Conservation (phyloP, 1,284 basidiomycete species). For the Ustilago loliicola region DNA sequence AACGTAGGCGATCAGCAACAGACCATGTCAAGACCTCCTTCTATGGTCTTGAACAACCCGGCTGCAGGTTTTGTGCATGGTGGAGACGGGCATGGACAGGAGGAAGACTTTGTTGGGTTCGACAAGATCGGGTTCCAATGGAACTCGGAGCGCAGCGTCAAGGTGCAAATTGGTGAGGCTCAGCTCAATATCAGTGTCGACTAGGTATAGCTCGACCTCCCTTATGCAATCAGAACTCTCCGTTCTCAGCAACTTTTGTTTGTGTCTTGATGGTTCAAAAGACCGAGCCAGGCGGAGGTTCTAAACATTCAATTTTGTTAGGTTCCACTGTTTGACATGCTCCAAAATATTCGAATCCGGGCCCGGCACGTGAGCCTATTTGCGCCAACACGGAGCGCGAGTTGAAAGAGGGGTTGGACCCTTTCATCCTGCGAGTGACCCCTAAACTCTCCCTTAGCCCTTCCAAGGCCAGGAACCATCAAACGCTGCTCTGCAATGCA, state of each 20-base stretch:
- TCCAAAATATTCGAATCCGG: not conserved
- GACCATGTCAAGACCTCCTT: not conserved
- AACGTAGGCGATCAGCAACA: constrained; percentile 50
- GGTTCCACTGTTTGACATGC: too few species aligned
- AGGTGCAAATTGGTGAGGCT: constrained; percentile 59
- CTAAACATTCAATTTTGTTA: too few species aligned
- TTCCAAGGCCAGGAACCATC: not conserved
- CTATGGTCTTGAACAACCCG: not conserved
- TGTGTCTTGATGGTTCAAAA: too few species aligned
- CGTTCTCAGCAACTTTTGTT: too few species aligned
- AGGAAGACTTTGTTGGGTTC: constrained; percentile 39
- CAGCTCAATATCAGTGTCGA: constrained; percentile 62
- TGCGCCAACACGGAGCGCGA: constrained; percentile 9
- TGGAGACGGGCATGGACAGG: constrained; percentile 13
- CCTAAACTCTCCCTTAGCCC: constrained; percentile 4
- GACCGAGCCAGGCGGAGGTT: too few species aligned
- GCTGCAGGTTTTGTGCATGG: not conserved
- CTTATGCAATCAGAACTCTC: not conserved
- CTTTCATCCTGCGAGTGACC: constrained; percentile 2
- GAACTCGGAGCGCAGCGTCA: constrained; percentile 59
- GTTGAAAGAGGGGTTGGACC: too few species aligned
- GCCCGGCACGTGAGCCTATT: constrained; percentile 3
- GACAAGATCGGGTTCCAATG: constrained; percentile 58
- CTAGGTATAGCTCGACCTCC: not conserved
- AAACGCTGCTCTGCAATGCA: not conserved